phyloP scores from a whole-genome alignment of 768 basidiomycete genomes.

The Hypholoma fasciculare region DNA sequence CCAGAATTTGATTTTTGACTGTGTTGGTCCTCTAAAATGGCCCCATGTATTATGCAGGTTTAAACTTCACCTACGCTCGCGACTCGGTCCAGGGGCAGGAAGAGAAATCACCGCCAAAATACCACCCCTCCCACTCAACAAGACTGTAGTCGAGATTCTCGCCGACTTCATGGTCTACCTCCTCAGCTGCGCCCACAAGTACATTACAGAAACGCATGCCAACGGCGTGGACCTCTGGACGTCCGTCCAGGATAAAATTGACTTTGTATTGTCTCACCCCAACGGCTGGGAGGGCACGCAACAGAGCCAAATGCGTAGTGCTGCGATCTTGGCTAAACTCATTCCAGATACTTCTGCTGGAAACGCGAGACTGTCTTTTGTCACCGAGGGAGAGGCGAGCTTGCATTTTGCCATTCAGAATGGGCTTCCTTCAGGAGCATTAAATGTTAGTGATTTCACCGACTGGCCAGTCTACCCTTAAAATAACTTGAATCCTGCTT shows the following conservation, averaged over 20 bases:
- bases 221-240: slow-evolving; percentile 36
- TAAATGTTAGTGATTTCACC: slow-evolving; percentile 22
- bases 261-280: slow-evolving; percentile 43
- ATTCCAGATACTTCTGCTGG: slow-evolving; percentile 38
- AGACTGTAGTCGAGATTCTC: slow-evolving; percentile 33
- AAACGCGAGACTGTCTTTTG: slow-evolving; percentile 47
- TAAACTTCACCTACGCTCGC: slow-evolving; percentile 34
- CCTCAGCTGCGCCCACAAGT: slow-evolving; percentile 32
- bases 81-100: slow-evolving; percentile 6
- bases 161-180: slow-evolving; percentile 46
- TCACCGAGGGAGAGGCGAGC: slow-evolving; percentile 66
- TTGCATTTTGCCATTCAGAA: slow-evolving; percentile 51
- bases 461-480: background rate
- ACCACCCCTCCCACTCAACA: slow-evolving; percentile 30
- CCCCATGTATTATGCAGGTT: slow-evolving; percentile 21
- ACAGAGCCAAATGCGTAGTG: slow-evolving; percentile 52
- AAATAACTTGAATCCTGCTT: background rate
- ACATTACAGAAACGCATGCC: slow-evolving; percentile 38
- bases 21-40: slow-evolving; percentile 10
- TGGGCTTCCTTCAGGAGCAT: slow-evolving; percentile 35
- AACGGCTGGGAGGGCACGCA: slow-evolving; percentile 65
- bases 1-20: background rate
- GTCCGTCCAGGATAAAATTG: slow-evolving; percentile 33
- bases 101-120: slow-evolving; percentile 22
- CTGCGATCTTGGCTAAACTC: slow-evolving; percentile 51